Percentiles rank a stretch among this genome's conserved stretches.
Conservation (phyloP, 306 rosid genomes). For the Malus asiatica region DNA sequence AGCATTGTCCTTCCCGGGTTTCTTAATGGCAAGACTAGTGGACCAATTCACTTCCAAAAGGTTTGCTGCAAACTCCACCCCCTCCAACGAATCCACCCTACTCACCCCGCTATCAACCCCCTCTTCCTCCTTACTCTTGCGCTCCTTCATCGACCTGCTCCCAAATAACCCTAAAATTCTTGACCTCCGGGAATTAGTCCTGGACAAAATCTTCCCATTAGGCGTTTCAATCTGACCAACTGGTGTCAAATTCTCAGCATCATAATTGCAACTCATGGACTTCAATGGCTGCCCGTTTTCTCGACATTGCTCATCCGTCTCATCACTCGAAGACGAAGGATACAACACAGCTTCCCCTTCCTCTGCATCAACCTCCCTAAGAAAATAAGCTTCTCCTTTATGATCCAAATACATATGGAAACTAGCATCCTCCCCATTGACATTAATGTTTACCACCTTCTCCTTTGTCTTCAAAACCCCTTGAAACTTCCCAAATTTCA, state of each 20-base stretch:
- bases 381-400: constrained; percentile 82
- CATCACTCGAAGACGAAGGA: constrained; percentile 43
- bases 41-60: constrained; percentile 89
- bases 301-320: constrained; percentile 18
- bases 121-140: constrained; percentile 12
- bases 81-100: constrained; percentile 44
- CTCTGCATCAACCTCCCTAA: constrained; percentile 42
- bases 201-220: constrained; percentile 19
- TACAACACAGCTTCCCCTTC: constrained; percentile 33
- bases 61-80: constrained; percentile 76
- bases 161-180: constrained; percentile 55
- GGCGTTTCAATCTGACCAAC: constrained; percentile 29
- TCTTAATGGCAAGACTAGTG: constrained; percentile 41
- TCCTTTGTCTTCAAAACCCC: constrained; percentile 82
- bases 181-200: constrained; percentile 40
- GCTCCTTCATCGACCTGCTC: constrained; percentile 37
- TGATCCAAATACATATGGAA: constrained; percentile 71
- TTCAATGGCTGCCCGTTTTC: constrained; percentile 23
- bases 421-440: constrained; percentile 58
- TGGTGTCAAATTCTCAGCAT: constrained; percentile 7
- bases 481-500: constrained; percentile 85
- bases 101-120: constrained; percentile 3
- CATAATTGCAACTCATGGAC: constrained; percentile 35
- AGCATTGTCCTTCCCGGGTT: constrained; percentile 21
- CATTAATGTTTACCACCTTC: constrained; percentile 52